Percentiles rank a stretch among this genome's conserved stretches.
phyloP scores from a whole-genome alignment of 768 basidiomycete species.

The Amanita pallidorosea region DNA sequence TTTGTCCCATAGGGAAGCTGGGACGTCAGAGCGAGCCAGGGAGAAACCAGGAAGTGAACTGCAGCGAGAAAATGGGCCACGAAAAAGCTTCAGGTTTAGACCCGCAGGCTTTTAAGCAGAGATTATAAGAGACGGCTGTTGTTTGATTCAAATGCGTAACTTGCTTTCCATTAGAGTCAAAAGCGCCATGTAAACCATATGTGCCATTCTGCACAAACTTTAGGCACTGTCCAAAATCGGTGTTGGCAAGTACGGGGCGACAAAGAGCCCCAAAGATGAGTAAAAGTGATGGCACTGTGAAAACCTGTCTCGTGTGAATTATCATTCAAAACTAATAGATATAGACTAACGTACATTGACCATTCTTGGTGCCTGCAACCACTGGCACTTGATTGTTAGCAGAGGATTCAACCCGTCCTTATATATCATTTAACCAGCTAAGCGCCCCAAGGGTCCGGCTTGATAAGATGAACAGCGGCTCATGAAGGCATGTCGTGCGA shows the following conservation, averaged over 20 bases:
- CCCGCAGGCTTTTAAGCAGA: slow-evolving; percentile 13
- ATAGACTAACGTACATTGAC: too few relatives aligned
- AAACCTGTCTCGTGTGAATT: too few relatives aligned
- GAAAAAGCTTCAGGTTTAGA: slow-evolving; percentile 14
- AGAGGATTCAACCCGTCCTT: too few relatives aligned
- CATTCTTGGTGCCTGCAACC: too few relatives aligned
- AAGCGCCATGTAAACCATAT: not conserved
- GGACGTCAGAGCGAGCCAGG: slow-evolving; percentile 37
- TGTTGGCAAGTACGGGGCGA: not conserved
- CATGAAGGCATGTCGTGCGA: too few relatives aligned
- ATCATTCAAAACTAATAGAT: too few relatives aligned
- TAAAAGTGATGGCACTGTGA: too few relatives aligned
- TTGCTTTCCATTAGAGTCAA: not conserved
- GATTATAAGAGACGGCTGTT: not conserved
- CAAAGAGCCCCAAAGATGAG: too few relatives aligned
- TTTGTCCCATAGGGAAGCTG: slow-evolving; percentile 38
- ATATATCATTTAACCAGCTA: too few relatives aligned
- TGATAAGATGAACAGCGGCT: too few relatives aligned
- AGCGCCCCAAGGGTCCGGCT: too few relatives aligned
- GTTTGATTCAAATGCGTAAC: not conserved
- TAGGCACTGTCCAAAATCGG: not conserved
- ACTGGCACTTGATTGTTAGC: too few relatives aligned
- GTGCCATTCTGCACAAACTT: not conserved
- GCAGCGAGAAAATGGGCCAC: slow-evolving; percentile 24
- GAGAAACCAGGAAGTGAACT: slow-evolving; percentile 34